phyloP scores from a whole-genome alignment of 1,284 basidiomycete genomes.

The Laetiporus sulphureus region DNA sequence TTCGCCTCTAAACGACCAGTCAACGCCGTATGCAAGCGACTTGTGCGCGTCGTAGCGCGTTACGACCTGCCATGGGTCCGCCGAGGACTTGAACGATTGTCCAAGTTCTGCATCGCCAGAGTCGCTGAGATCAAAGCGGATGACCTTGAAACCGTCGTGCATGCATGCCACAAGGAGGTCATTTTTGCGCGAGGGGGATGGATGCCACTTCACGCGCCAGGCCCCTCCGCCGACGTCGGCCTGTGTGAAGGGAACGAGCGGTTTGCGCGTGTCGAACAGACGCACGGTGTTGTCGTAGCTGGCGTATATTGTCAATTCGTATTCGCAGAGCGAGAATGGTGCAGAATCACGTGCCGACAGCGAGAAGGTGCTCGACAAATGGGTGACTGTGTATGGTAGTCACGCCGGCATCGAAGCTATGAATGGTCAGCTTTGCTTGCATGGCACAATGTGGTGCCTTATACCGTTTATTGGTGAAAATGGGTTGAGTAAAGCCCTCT shows the following conservation, averaged over 20 bases:
- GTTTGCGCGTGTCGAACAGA: constrained; percentile 80
- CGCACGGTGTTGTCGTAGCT: constrained; percentile 86
- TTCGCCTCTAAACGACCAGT: constrained; percentile 69
- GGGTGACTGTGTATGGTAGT: constrained; percentile 89
- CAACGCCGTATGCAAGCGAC: constrained; percentile 90
- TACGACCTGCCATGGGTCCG: constrained; percentile 32
- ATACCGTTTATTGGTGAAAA: constrained; percentile 71
- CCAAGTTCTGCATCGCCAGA: not conserved
- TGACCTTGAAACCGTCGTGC: constrained; percentile 93
- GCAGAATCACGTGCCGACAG: constrained; percentile 89
- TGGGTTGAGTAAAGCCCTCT: constrained; percentile 53
- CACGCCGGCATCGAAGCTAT: constrained; percentile 87
- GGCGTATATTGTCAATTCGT: constrained; percentile 4
- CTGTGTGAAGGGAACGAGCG: constrained; percentile 48
- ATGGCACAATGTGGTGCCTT: constrained; percentile 8
- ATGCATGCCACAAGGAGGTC: constrained; percentile 91
- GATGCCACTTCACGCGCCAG: constrained; percentile 98
- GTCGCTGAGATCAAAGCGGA: constrained; percentile 38
- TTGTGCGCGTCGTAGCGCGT: constrained; percentile 73
- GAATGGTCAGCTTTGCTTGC: not conserved
- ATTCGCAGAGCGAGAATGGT: too few relatives aligned
- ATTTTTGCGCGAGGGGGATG: constrained; percentile 45
- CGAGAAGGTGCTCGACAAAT: constrained; percentile 73
- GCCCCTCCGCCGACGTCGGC: constrained; percentile 84
- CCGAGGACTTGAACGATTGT: not conserved